Base-by-base conservation (phyloP, 2,329 filamentous ascomycete genomes). In the Orbilia oligospora region DNA sequence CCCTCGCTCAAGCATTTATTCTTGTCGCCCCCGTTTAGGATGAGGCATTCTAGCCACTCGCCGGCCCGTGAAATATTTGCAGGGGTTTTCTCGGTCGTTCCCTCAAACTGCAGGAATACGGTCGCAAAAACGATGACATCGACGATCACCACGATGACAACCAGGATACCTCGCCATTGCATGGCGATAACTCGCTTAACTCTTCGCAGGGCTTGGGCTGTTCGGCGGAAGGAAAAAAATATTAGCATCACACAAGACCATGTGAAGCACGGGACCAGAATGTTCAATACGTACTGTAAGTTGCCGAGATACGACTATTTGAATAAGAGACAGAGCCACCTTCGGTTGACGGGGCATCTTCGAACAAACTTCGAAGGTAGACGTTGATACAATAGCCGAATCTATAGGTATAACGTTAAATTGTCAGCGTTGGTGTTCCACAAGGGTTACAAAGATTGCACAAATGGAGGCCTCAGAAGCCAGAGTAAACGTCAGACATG, bases 81-180 rank as follows among this genome's bases (percentile, higher is more conserved):
- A 20, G 88, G 85, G 2, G 88, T 88, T 66, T 89, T 85, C 12
- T 92, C 88, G 22, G 92, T 88, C 81, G 91, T 91, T 84, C 97
- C 92, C 83, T 97, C 89, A 83, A 93, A 93, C 49, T 81, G 81
- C 61, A 98, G 91, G 83, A 98, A 98, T 69, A 97, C 89, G 55
- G 97, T 87, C 1, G 94, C 91, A 85, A 98, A 97, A 87, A 97
- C 97, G 82, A 97, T 90, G 80, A 98, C 93, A 83, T 98, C 94
- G 76, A 90, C 89, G 73, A 97, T 89, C 81, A 98, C 97, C 83
- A 97, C 91, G 66, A 97, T 87, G 14, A 97, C 94, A 78, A 98
- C 93, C 51, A 90, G 89, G 77, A 97, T 95, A 53, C 94, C 95
- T 81, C 95, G 90, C 96, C 96, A 99, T 84, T 99, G 96, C 3